Evolutionary conservation across 108 stramenopile genomes (phyloP).

Genomic region (Nitzschia palea): DNA sequence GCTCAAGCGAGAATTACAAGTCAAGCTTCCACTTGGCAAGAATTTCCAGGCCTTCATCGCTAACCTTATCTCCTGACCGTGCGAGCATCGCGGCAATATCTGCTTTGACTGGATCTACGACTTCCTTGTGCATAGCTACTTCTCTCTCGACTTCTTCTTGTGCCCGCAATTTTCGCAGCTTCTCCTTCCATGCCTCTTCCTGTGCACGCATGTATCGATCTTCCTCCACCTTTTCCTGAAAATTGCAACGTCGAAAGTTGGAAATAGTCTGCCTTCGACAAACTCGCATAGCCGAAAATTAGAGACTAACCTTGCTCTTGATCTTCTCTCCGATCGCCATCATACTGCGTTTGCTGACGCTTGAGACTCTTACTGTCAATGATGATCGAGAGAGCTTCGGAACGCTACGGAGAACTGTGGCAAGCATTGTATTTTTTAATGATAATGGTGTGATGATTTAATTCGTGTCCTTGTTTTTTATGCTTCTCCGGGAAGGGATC

Average conservation of each 20-base stretch:
- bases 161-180: constrained; percentile 29
- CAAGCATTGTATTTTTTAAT: constrained; percentile 8
- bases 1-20: constrained; percentile 24
- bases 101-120: constrained; percentile 27
- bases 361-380: neutral
- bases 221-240: constrained; percentile 53
- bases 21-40: constrained; percentile 46
- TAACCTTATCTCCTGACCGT: constrained; percentile 33
- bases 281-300: neutral
- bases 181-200: constrained; percentile 42
- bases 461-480: neutral
- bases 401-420: neutral
- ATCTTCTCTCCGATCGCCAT: constrained; percentile 15
- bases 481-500: neutral
- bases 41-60: constrained; percentile 35
- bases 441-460: neutral
- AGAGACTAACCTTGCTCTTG: constrained; percentile 21
- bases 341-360: constrained; percentile 10
- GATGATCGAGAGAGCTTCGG: neutral
- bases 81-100: constrained; percentile 22
- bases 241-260: neutral
- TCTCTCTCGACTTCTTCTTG: constrained; percentile 27
- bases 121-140: constrained; percentile 21
- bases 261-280: neutral
- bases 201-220: constrained; percentile 48